Evolutionary conservation across 768 basidiomycete species (phyloP).

Genomic region (Collybia nuda): DNA sequence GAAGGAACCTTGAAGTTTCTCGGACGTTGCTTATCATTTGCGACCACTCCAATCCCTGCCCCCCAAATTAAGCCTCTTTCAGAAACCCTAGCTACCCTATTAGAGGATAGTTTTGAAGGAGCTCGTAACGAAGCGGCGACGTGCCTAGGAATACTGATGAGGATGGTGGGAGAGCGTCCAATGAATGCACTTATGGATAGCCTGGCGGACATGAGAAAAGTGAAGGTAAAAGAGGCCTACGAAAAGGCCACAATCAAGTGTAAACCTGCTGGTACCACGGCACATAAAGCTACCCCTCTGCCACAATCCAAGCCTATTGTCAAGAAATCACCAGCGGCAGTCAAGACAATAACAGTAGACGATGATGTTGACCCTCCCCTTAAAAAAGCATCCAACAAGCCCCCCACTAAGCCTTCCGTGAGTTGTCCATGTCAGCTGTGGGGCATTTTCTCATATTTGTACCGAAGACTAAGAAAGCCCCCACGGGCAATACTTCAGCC

Average conservation of each 20-base stretch:
- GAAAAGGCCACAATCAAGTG: conserved; percentile 92
- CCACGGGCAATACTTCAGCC: conserved; percentile 32
- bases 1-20: conserved; percentile 90
- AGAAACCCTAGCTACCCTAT: conserved; percentile 68
- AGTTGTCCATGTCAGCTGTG: conserved; percentile 11
- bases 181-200: conserved; percentile 85
- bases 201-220: conserved; percentile 83
- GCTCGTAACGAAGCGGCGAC: conserved; percentile 89
- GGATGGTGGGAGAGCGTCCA: conserved; percentile 93
- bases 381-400: conserved; percentile 51
- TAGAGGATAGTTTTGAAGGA: conserved; percentile 89
- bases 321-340: conserved; percentile 30
- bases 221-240: conserved; percentile 91
- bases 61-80: conserved; percentile 81
- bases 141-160: conserved; percentile 89
- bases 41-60: conserved; percentile 66
- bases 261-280: conserved; percentile 60
- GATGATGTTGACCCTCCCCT: conserved; percentile 13
- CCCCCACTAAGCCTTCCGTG: conserved; percentile 47
- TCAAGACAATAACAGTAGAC: conserved; percentile 17
- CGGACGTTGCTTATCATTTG: conserved; percentile 70
- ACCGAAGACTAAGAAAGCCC: conserved; percentile 51
- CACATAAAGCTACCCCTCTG: conserved; percentile 40
- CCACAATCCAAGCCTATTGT: conserved; percentile 12
- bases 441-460: conserved; percentile 5